Base-by-base conservation (phyloP, 805 yeast species). In the Metschnikowia rubicola region DNA sequence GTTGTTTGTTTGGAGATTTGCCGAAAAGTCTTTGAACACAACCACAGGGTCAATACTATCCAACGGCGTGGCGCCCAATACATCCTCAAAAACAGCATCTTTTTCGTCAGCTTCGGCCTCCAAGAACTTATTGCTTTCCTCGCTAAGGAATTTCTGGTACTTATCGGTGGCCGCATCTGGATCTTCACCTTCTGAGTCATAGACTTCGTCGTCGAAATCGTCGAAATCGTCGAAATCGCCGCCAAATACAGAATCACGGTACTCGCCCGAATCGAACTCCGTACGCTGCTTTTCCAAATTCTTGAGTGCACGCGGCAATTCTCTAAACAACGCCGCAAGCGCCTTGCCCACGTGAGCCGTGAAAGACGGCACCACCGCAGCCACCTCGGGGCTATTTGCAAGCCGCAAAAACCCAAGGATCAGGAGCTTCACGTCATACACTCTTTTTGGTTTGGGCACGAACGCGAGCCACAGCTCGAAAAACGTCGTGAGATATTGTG, bases 361-460 rank as follows among this genome's bases (percentile, higher is more conserved):
- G 31, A 50, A 34, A 41, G 78, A 74, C 8, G 79, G 71, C n/a
- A 75, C 60, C 17, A 26, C 37, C 10, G 39, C 37, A n/a, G 50
- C 31, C 19, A 40, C 45, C 35, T 50, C 56, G 34, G 62, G 61
- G 48, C 60, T 61, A 46, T 57, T 72, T 47, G 63, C 59, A 53
- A 59, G 63, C 28, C 58, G 88, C 48, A 91, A 64, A 19, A 86
- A 61, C 0, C 94, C 95, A 53, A 92, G 65, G 2, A 80, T 70
- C 1, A 88, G 80, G 37, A 92, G 66, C 65, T 90, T 91, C 63
- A 88, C 73, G 65, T 92, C 98, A 58, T 78, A 87, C 2, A 88
- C 96, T 50, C 96, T 72, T 19, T 75, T 75, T 55, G 85, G 74
- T 28, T 70, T 67, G 4, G 82, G 77, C 35, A 81, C 67, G 9